Percentiles rank a stretch among this genome's conserved stretches.
Evolutionary conservation across 176 grass and related monocot genomes (phyloP).

Genomic region (Oryza australiensis): DNA sequence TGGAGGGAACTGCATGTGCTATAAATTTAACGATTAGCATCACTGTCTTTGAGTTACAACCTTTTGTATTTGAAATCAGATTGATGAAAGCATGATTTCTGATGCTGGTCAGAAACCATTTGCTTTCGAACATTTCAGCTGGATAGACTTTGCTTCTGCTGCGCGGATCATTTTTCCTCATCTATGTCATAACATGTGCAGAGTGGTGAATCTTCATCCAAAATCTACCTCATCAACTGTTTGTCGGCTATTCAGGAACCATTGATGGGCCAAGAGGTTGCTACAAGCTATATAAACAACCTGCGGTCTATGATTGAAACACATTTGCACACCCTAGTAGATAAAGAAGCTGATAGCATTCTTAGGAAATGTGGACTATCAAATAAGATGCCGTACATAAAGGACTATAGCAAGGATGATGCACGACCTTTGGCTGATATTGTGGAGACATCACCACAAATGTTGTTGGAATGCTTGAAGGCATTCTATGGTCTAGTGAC

Average conservation of each 20-base stretch:
- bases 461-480: conserved; percentile 79
- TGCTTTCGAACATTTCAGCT: conserved; percentile 1
- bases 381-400: conserved; percentile 77
- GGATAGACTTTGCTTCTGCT: conserved; percentile 15
- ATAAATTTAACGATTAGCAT: conserved; percentile 10
- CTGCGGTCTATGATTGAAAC: conserved; percentile 65
- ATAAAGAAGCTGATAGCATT: conserved; percentile 76
- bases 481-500: conserved; percentile 78
- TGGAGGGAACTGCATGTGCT: not conserved
- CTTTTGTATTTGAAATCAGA: conserved; percentile 13
- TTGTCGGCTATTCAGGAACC: conserved; percentile 93
- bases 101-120: conserved; percentile 13
- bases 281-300: conserved; percentile 65
- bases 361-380: conserved; percentile 68
- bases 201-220: conserved; percentile 72
- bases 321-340: conserved; percentile 57
- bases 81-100: not conserved
- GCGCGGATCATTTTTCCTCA: conserved; percentile 16
- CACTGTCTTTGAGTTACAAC: not conserved
- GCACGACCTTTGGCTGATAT: conserved; percentile 55
- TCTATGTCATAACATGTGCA: conserved; percentile 43
- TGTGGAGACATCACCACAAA: conserved; percentile 62
- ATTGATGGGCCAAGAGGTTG: conserved; percentile 67
- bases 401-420: conserved; percentile 47
- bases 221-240: conserved; percentile 95